phyloP scores from a whole-genome alignment of 352 stramenopile genomes.

The Phytopythium mirpurense region DNA sequence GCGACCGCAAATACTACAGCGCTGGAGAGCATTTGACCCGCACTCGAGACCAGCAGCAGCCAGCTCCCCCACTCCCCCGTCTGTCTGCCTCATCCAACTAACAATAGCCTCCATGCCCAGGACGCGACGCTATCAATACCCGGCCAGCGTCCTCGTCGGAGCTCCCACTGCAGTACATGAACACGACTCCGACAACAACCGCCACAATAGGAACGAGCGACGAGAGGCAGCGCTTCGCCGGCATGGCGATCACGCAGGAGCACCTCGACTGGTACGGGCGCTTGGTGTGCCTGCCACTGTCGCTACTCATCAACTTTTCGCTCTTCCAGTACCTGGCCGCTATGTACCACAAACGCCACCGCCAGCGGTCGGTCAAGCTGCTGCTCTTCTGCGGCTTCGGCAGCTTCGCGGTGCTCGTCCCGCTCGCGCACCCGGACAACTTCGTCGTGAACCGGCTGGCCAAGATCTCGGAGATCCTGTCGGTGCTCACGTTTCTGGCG shows the following conservation, averaged over 20 bases:
- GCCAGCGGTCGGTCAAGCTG: constrained; percentile 2
- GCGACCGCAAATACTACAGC: too few relatives aligned
- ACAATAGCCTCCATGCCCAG: background rate
- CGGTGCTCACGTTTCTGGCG: constrained; percentile 20
- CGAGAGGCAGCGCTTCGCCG: too few relatives aligned
- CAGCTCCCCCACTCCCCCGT: too few relatives aligned
- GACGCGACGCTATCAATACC: background rate
- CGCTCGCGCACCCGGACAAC: constrained; percentile 6
- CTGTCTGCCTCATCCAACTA: too few relatives aligned
- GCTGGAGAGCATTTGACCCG: too few relatives aligned
- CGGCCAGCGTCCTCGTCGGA: background rate
- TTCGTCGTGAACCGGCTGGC: constrained; percentile 12
- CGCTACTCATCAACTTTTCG: constrained; percentile 19
- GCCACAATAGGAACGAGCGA: too few relatives aligned
- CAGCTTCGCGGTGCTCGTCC: background rate
- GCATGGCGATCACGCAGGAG: background rate
- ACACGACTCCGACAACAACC: too few relatives aligned
- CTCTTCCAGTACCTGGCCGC: constrained; percentile 27
- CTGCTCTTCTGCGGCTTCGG: constrained; percentile 1
- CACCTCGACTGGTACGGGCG: constrained; percentile 1
- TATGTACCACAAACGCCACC: background rate
- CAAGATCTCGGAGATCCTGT: constrained; percentile 21
- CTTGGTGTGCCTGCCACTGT: background rate
- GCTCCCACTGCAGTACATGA: too few relatives aligned
- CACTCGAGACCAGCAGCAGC: too few relatives aligned